phyloP scores from a whole-genome alignment of 768 basidiomycete species.

The Amanita pallidorosea region DNA sequence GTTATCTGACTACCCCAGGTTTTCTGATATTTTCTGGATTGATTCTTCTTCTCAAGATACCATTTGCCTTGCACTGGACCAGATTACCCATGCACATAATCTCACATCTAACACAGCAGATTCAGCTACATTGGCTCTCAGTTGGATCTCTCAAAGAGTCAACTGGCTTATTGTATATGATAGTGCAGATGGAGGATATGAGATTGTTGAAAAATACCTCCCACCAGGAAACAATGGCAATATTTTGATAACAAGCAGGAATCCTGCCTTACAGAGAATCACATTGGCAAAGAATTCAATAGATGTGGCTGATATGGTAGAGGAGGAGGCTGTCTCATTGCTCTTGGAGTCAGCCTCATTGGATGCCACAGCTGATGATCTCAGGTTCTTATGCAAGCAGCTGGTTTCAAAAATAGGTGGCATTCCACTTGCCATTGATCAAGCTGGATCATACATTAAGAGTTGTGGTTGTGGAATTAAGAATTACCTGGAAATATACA shows the following conservation, averaged over 20 bases:
- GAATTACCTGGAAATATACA: neutral
- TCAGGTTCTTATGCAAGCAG: neutral
- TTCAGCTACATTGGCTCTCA: constrained; percentile 1
- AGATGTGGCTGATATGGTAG: too few species aligned
- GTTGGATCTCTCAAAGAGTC: constrained; percentile 6
- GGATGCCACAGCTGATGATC: neutral
- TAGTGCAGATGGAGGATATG: neutral
- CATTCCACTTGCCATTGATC: constrained; percentile 6
- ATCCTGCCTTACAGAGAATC: too few species aligned
- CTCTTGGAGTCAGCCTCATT: neutral
- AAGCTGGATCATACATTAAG: constrained; percentile 2
- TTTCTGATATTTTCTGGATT: constrained; percentile 14
- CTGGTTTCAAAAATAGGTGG: neutral
- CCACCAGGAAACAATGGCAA: neutral
- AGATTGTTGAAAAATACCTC: too few species aligned
- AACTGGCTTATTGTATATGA: constrained; percentile 8
- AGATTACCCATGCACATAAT: constrained; percentile 6
- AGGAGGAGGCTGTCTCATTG: too few species aligned
- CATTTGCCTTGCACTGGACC: neutral
- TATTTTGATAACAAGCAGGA: too few species aligned
- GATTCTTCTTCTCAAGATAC: constrained; percentile 11
- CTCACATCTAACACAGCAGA: neutral
- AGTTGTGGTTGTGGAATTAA: neutral
- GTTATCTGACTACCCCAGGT: constrained; percentile 2
- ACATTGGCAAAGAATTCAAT: too few species aligned